Evolutionary conservation across 139 green algal species (phyloP), one percentile per base, ranked within the genome.

Genomic region (Chlorella vulgaris): DNA sequence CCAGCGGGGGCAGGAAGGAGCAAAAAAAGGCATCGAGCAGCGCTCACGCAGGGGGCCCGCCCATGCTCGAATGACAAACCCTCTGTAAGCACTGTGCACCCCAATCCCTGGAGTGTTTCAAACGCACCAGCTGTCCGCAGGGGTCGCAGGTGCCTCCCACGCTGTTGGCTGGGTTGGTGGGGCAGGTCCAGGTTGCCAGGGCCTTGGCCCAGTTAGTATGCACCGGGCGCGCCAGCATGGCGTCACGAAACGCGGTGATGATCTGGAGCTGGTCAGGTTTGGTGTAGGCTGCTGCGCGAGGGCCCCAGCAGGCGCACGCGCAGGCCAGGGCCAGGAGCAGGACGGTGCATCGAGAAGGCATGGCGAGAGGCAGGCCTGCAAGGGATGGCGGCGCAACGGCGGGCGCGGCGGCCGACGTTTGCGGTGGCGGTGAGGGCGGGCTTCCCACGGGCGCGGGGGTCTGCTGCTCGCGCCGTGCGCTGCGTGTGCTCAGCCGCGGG

Each of bases 171-270:
- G 71, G 31, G 21, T 43, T 3, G 22, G 71, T 78, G 24, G 71
- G 71, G 71, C 71, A 78, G 5, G 50, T 78, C 71, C 71, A 78
- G 35, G 62, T 76, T 33, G 39, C 40, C 31, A 86, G 50, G 47
- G 81, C 81, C 35, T 82, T 75, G 28, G 35, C 55, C 81, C 81
- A 86, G 73, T 82, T 78, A 13, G 28, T 58, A 10, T 58, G 47
- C 47, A 58, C 40, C 1, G 74, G 74, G 13, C 81, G 74, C 1
- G 75, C 40, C 66, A 86, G 42, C 81, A 83, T 86, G 18, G 73
- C 71, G 58, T 86, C 81, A 2, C 81, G 60, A 26, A 86, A 86
- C 19, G 47, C 71, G 28, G 50, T 67, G 50, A 78, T 66, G 6
- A 67, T 50, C 71, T 78, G 22, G n/a, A 47, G n/a, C 65, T 71